Evolutionary conservation across 192 early-diverging fungal species (phyloP), one percentile per base, ranked within the genome.

Genomic region (Neocallimastix lanati): DNA sequence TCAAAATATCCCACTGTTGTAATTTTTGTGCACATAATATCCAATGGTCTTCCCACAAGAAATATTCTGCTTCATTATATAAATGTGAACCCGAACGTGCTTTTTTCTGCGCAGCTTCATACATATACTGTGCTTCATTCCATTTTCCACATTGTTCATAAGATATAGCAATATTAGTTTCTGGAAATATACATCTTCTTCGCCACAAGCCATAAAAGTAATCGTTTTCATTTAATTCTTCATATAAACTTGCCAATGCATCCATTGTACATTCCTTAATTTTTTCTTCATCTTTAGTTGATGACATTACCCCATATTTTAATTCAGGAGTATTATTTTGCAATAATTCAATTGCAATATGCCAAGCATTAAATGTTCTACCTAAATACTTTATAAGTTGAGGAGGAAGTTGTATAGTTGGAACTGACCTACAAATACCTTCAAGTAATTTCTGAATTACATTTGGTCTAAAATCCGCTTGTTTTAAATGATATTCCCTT

Each of bases 21-120:
- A 99, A 84, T 40, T 92, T 92, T 80, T 97, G 88, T 0, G 96
- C 93, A 76, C 94, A 95, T 30, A 85, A 84, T 28, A 98, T 89
- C 98, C 98, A 99, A 78, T 95, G 94, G 78, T 96, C 91, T 87
- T 99, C 98, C 98, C 98, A 99, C 28, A 99, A 84, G 29, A 89
- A 88, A 84, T 98, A 99, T 79, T 99, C 98, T 3, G 94, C 90
- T 84, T 99, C 98, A 29, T 92, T 92, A 81, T 96, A 98, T 18
- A 94, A 93, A 35, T 96, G 82, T 3, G 91, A 89, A 0, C 95
- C 93, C 4, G 90, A 93, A 29, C 95, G 86, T 12, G 94, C 95
- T 81, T 98, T 98, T 78, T 88, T 89, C 80, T 98, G 96, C 12
- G 97, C 98, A 30, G 85, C 91, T 84, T 99, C 98, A 78, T 96